Conservation (phyloP, 352 stramenopile species). For the Peronospora belbahrii region DNA sequence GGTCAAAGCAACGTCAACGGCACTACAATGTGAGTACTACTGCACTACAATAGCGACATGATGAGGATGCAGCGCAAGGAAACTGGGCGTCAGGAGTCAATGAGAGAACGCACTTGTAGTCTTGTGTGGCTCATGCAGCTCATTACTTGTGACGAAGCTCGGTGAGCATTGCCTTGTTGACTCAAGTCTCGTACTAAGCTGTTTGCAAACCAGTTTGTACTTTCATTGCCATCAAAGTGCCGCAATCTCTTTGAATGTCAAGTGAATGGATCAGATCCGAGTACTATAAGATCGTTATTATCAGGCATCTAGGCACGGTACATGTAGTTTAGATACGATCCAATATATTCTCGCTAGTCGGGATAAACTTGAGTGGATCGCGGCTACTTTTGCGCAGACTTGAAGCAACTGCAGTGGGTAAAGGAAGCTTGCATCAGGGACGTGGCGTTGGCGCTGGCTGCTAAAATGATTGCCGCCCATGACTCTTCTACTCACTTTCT, state of each 20-base stretch:
- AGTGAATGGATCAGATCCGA: conserved; percentile 29
- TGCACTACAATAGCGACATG: conserved; percentile 25
- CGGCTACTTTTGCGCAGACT: conserved; percentile 18
- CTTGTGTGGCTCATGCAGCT: conserved; percentile 45
- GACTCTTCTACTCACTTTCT: no score
- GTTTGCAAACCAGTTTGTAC: no score
- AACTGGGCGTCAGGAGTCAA: conserved; percentile 10
- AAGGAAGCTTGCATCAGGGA: conserved; percentile 27
- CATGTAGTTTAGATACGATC: not conserved
- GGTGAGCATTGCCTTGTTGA: no score
- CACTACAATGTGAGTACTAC: conserved; percentile 22
- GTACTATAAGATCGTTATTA: conserved; percentile 29
- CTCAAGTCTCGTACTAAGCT: no score
- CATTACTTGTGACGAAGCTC: conserved; percentile 31
- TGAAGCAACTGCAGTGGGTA: conserved; percentile 36
- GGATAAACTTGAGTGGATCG: not conserved
- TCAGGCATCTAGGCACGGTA: no score
- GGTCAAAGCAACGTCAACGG: conserved; percentile 24
- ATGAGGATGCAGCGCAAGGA: conserved; percentile 10
- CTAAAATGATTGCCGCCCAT: no score
- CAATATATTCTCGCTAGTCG: no score
- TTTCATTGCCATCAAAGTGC: no score
- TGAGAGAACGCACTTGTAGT: conserved; percentile 38
- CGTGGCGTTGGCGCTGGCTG: no score
- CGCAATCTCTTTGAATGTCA: no score